phyloP scores from a whole-genome alignment of 768 basidiomycete species.

The Filobasidium floriforme region DNA sequence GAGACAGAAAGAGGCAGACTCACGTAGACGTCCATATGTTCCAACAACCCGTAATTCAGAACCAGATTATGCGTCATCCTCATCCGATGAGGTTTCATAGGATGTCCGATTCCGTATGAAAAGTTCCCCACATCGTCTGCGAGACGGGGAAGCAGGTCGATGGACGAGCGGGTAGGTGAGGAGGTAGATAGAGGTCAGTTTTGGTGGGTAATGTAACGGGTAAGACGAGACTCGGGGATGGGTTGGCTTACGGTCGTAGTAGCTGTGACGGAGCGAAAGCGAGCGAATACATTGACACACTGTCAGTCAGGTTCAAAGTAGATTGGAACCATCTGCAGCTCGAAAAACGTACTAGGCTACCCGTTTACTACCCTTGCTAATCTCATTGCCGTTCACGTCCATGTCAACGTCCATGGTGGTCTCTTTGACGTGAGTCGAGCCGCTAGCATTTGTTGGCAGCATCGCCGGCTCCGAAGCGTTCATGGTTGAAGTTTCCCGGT shows the following conservation, averaged over 20 bases:
- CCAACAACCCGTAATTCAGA: conserved; percentile 83
- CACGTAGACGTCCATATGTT: conserved; percentile 86
- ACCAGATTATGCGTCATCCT: conserved; percentile 87
- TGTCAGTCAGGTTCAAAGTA: neutral
- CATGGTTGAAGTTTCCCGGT: no score
- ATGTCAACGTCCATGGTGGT: neutral
- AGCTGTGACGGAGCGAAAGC: conserved; percentile 5
- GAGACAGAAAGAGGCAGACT: no score
- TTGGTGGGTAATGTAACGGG: no score
- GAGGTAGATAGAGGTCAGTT: neutral
- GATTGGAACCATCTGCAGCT: no score
- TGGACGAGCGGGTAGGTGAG: neutral
- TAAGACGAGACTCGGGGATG: no score
- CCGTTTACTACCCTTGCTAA: neutral
- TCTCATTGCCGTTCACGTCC: conserved; percentile 4
- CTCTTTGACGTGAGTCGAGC: neutral
- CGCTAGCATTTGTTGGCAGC: neutral
- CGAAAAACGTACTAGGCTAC: conserved; percentile 1
- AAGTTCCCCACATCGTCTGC: conserved; percentile 54
- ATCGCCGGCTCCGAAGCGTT: neutral
- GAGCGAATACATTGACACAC: no score
- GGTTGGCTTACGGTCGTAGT: conserved; percentile 19
- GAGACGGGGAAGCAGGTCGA: neutral
- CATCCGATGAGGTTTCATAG: conserved; percentile 95
- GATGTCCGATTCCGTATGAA: conserved; percentile 79